These are phyloP conservation scores for Linanthus parryae DNA, from an alignment of 148 eudicot species.

Conservation along the genomic window DNA sequence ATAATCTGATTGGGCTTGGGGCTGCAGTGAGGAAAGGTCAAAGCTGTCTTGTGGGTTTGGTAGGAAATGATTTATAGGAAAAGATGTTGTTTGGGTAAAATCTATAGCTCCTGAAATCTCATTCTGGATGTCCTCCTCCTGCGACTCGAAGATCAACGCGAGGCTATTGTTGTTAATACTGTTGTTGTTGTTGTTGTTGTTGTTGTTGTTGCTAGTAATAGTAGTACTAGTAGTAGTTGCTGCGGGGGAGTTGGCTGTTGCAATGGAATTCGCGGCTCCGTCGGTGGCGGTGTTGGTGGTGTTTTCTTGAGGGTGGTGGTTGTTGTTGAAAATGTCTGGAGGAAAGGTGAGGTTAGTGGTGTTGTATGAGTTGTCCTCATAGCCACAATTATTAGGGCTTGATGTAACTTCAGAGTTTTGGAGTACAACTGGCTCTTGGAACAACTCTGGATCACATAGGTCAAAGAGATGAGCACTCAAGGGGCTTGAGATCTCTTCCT, in stretches of 20 bases:
- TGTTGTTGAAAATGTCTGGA: conserved; percentile 19
- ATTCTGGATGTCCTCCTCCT: conserved; percentile 38
- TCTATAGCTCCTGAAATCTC: conserved; percentile 58
- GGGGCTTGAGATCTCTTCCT: conserved; percentile 70
- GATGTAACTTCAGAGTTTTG: conserved; percentile 64
- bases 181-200: conserved; percentile 15
- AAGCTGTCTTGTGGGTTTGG: conserved; percentile 30
- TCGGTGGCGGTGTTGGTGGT: conserved; percentile 14
- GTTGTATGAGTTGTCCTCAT: conserved; percentile 50
- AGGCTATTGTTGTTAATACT: conserved; percentile 24
- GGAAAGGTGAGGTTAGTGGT: conserved; percentile 27
- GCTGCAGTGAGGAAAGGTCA: conserved; percentile 25
- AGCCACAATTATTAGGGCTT: conserved; percentile 51
- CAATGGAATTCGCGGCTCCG: no score
- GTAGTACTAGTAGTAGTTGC: conserved; percentile 3
- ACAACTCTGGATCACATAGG: conserved; percentile 57
- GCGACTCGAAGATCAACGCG: conserved; percentile 49
- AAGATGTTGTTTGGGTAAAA: conserved; percentile 41
- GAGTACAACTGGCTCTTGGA: conserved; percentile 45
- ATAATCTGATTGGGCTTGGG: conserved; percentile 30
- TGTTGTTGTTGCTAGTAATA: conserved; percentile 6
- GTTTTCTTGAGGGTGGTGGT: conserved; percentile 5
- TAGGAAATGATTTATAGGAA: conserved; percentile 26
- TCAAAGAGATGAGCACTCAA: conserved; percentile 51
- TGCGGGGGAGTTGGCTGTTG: conserved; percentile 16